Evolutionary conservation across 257 asterid genomes (phyloP).

Genomic region (Echium plantagineum): DNA sequence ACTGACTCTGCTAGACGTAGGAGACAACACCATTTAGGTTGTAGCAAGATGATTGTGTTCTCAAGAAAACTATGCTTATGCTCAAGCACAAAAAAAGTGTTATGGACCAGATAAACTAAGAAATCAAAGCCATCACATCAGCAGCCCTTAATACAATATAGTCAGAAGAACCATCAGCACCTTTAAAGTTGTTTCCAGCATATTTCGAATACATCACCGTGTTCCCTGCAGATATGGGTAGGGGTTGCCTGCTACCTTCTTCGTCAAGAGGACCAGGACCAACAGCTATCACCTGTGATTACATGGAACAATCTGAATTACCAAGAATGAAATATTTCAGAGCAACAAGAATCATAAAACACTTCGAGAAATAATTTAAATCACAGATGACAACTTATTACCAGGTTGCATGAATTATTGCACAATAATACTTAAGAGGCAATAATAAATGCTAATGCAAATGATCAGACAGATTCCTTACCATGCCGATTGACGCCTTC

Average conservation of each 20-base stretch:
- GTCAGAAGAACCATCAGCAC: slow-evolving; percentile 60
- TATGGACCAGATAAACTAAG: slow-evolving; percentile 25
- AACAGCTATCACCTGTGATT: slow-evolving; percentile 55
- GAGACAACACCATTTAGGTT: slow-evolving; percentile 5
- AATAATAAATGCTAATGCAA: no score
- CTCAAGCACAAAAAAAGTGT: not conserved
- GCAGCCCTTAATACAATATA: slow-evolving; percentile 61
- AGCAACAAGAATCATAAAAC: no score
- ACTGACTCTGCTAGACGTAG: not conserved
- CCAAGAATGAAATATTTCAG: not conserved
- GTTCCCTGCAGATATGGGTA: slow-evolving; percentile 61
- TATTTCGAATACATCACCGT: slow-evolving; percentile 79
- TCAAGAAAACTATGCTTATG: slow-evolving; percentile 4
- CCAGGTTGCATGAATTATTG: not conserved
- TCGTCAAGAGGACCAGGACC: slow-evolving; percentile 85
- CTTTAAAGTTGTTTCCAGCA: slow-evolving; percentile 84
- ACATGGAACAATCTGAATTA: not conserved
- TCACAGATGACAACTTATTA: no score
- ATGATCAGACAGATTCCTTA: slow-evolving; percentile 14
- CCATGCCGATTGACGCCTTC: slow-evolving; percentile 89
- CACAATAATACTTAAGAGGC: not conserved
- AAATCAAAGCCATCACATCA: slow-evolving; percentile 75
- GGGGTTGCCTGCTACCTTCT: slow-evolving; percentile 70
- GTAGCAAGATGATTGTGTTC: not conserved
- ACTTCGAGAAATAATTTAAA: not conserved